Evolutionary conservation across 169 alveolate genomes (phyloP).

Genomic region (Eimeria tenella): DNA sequence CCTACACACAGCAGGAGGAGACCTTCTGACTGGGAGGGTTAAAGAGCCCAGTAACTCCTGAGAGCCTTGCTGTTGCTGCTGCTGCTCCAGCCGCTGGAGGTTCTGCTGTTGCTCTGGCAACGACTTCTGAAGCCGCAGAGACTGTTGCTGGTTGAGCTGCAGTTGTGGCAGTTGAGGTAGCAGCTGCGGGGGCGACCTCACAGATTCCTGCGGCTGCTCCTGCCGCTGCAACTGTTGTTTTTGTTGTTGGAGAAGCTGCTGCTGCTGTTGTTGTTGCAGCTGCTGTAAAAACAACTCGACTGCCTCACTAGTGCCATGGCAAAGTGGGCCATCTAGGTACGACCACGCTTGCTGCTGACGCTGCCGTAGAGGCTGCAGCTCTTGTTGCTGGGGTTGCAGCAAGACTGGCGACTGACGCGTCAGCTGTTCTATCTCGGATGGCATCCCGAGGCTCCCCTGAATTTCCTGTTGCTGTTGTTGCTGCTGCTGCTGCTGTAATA

Average conservation of each 20-base stretch:
- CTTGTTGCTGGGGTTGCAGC: not conserved
- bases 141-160: not conserved
- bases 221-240: not conserved
- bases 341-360: conserved; percentile 16
- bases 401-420: not conserved
- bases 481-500: conserved; percentile 36
- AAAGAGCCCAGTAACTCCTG: not conserved
- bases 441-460: not conserved
- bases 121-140: not conserved
- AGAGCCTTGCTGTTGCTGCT: not conserved
- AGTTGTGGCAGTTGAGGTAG: conserved; percentile 23
- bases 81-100: not conserved
- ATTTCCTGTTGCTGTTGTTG: not conserved
- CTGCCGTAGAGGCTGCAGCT: conserved; percentile 1
- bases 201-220: not conserved
- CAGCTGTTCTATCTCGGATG: not conserved
- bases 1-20: conserved; percentile 2
- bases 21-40: not conserved
- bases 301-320: conserved; percentile 22
- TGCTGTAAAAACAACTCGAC: conserved; percentile 34
- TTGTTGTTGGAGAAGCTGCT: conserved; percentile 11
- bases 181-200: conserved; percentile 3
- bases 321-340: not conserved
- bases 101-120: not conserved
- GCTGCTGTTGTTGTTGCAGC: conserved; percentile 55